Evolutionary conservation across 768 basidiomycete species (phyloP).

Genomic region (Postia placenta): DNA sequence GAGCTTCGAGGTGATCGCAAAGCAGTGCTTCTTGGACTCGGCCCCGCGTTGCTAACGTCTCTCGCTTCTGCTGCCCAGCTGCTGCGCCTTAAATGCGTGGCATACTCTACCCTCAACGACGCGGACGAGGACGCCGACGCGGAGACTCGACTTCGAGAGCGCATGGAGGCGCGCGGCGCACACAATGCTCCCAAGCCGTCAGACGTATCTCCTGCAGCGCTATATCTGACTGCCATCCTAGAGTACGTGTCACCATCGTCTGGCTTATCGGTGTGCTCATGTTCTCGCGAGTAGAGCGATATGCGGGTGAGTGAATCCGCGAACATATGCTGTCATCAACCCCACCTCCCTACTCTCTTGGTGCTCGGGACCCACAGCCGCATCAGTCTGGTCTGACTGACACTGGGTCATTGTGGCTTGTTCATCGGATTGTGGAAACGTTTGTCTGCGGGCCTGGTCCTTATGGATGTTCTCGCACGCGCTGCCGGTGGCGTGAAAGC

Average conservation of each 20-base stretch:
- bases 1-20: constrained; percentile 59
- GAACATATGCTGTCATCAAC: not conserved
- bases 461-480: too few relatives aligned
- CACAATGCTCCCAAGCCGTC: constrained; percentile 42
- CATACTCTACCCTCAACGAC: constrained; percentile 81
- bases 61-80: constrained; percentile 41
- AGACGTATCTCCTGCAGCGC: constrained; percentile 71
- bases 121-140: constrained; percentile 67
- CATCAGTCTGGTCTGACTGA: too few relatives aligned
- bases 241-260: constrained; percentile 58
- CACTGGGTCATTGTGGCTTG: too few relatives aligned
- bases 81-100: constrained; percentile 80
- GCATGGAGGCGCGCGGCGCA: constrained; percentile 48
- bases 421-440: too few relatives aligned
- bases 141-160: constrained; percentile 56
- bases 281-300: constrained; percentile 48
- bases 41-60: constrained; percentile 8
- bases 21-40: not conserved
- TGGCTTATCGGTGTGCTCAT: not conserved
- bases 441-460: too few relatives aligned
- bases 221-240: constrained; percentile 89
- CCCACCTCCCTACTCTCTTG: too few relatives aligned
- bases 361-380: too few relatives aligned
- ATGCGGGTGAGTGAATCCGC: constrained; percentile 65
- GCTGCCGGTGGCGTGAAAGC: too few relatives aligned